Evolutionary conservation across 345 rosid genomes (phyloP).

Genomic region (Hibiscus mutabilis): DNA sequence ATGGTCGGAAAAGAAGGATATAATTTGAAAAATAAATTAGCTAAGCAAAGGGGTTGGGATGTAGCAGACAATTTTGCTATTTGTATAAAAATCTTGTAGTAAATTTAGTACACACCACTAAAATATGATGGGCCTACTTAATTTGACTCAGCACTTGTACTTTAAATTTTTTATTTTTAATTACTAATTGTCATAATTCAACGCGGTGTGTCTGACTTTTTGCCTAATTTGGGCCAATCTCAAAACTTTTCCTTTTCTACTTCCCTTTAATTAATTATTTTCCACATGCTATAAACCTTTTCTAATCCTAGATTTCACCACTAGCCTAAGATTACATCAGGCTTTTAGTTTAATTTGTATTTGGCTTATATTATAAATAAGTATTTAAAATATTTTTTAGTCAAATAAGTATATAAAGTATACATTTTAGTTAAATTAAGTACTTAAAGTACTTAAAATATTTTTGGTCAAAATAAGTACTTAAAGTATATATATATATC

Average conservation of each 20-base stretch:
- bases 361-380: too few relatives aligned
- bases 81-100: background rate
- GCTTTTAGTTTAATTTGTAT: background rate
- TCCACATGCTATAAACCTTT: background rate
- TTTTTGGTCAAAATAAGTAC: too few relatives aligned
- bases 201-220: background rate
- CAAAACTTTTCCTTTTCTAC: background rate
- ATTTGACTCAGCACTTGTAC: background rate
- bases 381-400: too few relatives aligned
- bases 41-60: background rate
- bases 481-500: too few relatives aligned
- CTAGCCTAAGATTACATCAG: background rate
- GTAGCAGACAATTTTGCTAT: background rate
- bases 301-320: background rate
- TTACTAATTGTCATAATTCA: background rate
- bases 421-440: too few relatives aligned
- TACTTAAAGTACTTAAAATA: too few relatives aligned
- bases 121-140: background rate
- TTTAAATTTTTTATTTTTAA: background rate
- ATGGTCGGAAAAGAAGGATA: background rate
- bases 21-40: background rate
- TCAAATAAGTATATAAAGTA: too few relatives aligned
- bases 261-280: background rate
- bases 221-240: background rate
- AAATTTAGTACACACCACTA: background rate